Percentiles rank a stretch among this genome's conserved stretches.
Evolutionary conservation across 345 rosid genomes (phyloP).

Genomic region (Eucalyptus coolabah): DNA sequence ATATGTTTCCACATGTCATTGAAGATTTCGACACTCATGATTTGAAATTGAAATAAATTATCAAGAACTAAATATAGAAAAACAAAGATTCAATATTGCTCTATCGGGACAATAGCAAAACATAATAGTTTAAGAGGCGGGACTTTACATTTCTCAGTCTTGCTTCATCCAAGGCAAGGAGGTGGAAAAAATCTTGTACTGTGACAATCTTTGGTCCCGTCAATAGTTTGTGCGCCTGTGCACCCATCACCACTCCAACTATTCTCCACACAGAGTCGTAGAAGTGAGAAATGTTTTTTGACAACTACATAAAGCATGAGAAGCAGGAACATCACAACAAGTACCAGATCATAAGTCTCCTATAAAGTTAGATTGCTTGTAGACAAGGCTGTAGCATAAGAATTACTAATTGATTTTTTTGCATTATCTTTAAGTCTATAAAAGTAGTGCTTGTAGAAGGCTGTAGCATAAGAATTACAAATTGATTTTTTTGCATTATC

Average conservation of each 20-base stretch:
- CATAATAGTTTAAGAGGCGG: background rate
- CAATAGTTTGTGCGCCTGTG: background rate
- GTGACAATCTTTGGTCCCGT: rapidly evolving
- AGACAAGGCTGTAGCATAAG: background rate
- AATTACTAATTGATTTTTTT: background rate
- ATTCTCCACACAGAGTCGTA: background rate
- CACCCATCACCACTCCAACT: background rate
- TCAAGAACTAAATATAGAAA: background rate
- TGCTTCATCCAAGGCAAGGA: background rate
- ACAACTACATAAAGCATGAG: background rate
- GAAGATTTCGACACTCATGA: rapidly evolving
- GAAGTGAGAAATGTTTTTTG: background rate
- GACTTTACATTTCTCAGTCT: background rate
- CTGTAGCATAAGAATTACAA: too few species aligned
- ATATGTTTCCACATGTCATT: background rate
- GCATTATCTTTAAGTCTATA: background rate
- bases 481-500: too few species aligned
- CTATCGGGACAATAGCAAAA: background rate
- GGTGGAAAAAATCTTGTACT: background rate
- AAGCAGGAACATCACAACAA: background rate
- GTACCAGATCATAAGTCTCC: background rate
- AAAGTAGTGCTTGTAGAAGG: background rate
- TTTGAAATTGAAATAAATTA: background rate
- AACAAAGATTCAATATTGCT: background rate
- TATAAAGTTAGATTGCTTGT: background rate